A percentile compares a stretch with the other conserved stretches of the same genome.
These are phyloP conservation scores for Bocquillonia castaneifolia DNA, from an alignment of 441 rosid species.

Conservation along the genomic window DNA sequence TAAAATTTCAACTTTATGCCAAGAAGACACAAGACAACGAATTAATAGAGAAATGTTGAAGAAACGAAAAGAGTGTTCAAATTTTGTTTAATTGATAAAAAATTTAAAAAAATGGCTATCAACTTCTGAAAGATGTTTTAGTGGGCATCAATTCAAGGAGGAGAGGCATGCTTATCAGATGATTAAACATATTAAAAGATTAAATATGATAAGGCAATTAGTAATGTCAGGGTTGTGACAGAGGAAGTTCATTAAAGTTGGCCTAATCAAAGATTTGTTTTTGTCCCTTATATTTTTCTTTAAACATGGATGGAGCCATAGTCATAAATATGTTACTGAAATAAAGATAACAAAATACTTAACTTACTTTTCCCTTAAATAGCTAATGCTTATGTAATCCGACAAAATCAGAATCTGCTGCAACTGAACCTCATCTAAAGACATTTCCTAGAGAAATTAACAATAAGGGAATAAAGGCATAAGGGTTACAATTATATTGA, in stretches of 20 bases:
- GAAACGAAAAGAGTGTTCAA: neutral
- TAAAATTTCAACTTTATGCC: neutral
- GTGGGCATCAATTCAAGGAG: neutral
- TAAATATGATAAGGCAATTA: neutral
- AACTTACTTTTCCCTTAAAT: constrained; percentile 79
- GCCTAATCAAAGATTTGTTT: neutral
- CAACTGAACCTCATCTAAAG: constrained; percentile 74
- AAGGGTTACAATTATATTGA: neutral
- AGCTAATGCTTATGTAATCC: constrained; percentile 68
- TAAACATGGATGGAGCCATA: neutral
- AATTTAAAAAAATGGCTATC: neutral
- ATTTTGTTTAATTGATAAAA: neutral
- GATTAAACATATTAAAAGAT: neutral
- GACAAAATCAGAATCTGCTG: constrained; percentile 57
- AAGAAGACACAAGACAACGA: neutral
- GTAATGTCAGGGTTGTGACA: neutral
- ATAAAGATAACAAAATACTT: constrained; percentile 13
- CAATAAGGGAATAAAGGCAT: constrained; percentile 11
- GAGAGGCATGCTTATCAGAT: neutral
- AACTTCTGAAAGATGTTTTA: neutral
- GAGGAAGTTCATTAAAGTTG: neutral
- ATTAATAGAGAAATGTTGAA: neutral
- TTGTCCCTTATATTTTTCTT: neutral
- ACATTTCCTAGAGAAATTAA: constrained; percentile 45
- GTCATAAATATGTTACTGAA: neutral